These are phyloP conservation scores for Fusarium multiceps DNA, from an alignment of 2,329 filamentous ascomycete species.

Conservation along the genomic window DNA sequence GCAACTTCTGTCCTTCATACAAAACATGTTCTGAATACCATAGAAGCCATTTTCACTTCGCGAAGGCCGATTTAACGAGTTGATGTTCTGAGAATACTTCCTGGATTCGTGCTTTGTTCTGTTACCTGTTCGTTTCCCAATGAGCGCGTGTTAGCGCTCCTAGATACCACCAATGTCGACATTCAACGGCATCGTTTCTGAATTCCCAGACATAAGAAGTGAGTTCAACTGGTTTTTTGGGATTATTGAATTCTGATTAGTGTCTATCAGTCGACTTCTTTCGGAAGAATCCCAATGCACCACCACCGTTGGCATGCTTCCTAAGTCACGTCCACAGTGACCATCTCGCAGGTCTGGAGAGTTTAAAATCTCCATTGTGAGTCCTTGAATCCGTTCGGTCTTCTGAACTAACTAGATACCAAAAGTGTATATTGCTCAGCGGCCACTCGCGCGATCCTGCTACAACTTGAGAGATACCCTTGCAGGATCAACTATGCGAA, in stretches of 20 bases:
- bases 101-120: neutral
- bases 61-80: neutral
- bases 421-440: conserved; percentile 84
- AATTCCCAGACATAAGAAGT: conserved; percentile 84
- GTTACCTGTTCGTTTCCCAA: neutral
- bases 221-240: neutral
- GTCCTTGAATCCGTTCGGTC: conserved; percentile 10
- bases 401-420: neutral
- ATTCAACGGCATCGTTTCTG: conserved; percentile 76
- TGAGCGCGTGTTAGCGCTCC: neutral
- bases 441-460: conserved; percentile 82
- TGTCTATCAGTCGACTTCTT: conserved; percentile 81
- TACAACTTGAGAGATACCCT: conserved; percentile 81
- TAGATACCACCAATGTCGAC: conserved; percentile 71
- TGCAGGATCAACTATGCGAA: conserved; percentile 84
- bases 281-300: conserved; percentile 63
- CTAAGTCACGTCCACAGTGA: conserved; percentile 94
- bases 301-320: conserved; percentile 82
- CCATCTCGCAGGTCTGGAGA: conserved; percentile 84
- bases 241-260: neutral
- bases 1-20: neutral
- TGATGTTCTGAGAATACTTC: neutral
- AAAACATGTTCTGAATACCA: neutral
- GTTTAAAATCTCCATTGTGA: conserved; percentile 78
- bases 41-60: neutral